A percentile compares a stretch with the other conserved stretches of the same genome.
phyloP scores from a whole-genome alignment of 345 rosid genomes.

The Camelina neglecta region DNA sequence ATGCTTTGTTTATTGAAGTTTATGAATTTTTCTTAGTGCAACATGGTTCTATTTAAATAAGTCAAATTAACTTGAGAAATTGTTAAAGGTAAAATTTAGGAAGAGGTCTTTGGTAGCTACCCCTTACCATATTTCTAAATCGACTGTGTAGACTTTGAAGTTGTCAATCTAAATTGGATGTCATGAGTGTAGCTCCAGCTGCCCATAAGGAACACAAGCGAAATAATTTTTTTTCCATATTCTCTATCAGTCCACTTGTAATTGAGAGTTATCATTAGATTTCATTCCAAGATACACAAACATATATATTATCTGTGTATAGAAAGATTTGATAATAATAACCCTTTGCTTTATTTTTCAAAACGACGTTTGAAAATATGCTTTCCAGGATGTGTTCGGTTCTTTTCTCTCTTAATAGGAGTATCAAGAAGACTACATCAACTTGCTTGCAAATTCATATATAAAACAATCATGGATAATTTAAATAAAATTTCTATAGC shows the following conservation, averaged over 20 bases:
- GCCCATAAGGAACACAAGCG: slow-evolving; percentile 13
- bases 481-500: background rate
- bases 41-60: slow-evolving; percentile 22
- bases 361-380: slow-evolving; percentile 17
- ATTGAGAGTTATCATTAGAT: background rate
- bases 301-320: background rate
- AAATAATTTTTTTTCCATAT: slow-evolving; percentile 16
- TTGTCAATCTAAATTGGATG: slow-evolving; percentile 30
- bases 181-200: slow-evolving; percentile 20
- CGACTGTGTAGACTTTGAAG: slow-evolving; percentile 26
- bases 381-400: slow-evolving; percentile 13
- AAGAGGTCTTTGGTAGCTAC: slow-evolving; percentile 36
- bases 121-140: slow-evolving; percentile 3
- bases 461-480: background rate
- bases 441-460: slow-evolving; percentile 7
- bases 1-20: slow-evolving; percentile 22
- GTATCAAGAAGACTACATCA: slow-evolving; percentile 11
- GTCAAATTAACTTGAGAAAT: slow-evolving; percentile 23
- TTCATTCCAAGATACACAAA: slow-evolving; percentile 1
- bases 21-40: slow-evolving; percentile 23
- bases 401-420: background rate
- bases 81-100: slow-evolving; percentile 25
- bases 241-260: background rate
- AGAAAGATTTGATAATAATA: background rate
- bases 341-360: slow-evolving; percentile 12